phyloP scores from a whole-genome alignment of 257 asterid genomes.

The Petrea volubilis region DNA sequence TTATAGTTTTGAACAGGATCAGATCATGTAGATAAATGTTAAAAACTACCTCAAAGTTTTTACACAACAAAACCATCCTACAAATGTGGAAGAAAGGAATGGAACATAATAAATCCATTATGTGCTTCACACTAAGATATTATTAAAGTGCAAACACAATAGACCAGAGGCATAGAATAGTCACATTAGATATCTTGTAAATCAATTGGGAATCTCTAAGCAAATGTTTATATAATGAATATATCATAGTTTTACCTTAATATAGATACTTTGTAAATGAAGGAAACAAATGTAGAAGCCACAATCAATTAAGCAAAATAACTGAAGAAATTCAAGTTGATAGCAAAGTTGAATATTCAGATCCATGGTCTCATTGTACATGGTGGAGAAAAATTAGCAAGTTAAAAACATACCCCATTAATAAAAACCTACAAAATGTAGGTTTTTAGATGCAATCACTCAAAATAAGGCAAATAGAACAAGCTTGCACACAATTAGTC shows the following conservation, averaged over 20 bases:
- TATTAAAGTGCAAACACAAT: neutral
- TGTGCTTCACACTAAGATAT: neutral
- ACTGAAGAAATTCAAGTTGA: neutral
- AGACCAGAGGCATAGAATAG: neutral
- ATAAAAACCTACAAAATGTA: no score
- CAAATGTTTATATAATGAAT: neutral
- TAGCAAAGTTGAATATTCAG: neutral
- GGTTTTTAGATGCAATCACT: no score
- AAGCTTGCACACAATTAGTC: no score
- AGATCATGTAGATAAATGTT: neutral
- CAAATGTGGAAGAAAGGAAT: slow-evolving; percentile 1
- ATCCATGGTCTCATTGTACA: neutral
- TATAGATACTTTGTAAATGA: neutral
- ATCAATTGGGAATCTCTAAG: neutral
- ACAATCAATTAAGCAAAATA: neutral
- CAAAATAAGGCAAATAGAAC: no score
- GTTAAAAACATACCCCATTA: no score
- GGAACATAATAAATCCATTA: neutral
- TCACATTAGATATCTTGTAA: neutral
- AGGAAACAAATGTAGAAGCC: neutral
- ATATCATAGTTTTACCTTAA: no score
- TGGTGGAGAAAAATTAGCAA: slow-evolving; percentile 15
- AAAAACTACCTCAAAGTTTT: neutral
- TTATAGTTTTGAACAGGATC: neutral
- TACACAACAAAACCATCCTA: neutral